Evolutionary conservation across 768 basidiomycete genomes (phyloP), one percentile per base, ranked within the genome.

Genomic region (Pleurotus eryngii): DNA sequence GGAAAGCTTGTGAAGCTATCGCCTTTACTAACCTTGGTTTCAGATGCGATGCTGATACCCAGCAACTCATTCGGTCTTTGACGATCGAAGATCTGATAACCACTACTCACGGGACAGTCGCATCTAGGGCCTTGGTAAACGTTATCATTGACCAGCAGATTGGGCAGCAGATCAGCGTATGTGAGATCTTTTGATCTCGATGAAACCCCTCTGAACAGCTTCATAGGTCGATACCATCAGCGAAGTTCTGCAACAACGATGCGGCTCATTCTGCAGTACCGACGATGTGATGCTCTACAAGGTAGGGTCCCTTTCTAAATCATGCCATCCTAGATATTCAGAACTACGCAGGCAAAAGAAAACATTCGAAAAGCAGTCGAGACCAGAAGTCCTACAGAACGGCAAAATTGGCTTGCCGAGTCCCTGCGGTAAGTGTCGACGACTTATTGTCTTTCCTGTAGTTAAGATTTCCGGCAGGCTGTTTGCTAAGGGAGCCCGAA

Each of bases 211-310:
- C 51, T 59, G 40, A 60, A 51, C 59, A 51, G 62, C 58, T n/a
- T 12, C 58, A 26, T 58, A 96, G 95, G 92, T 99, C 61, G 97
- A 99, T 70, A 91, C 94, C 5, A 91, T 99, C 70, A 96, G 93
- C 68, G 95, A 98, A 65, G 86, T 95, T 43, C 74, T 99, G 39
- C 96, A 98, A 67, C 87, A 91, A 64, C 81, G 94, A 68, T 99
- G 97, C 63, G 95, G 96, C 2, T 92, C 95, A 12, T 98, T 98
- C 81, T 98, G 95, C 71, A 95, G 95, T 63, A 89, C 95, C 2
- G 97, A 98, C 66, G 97, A 99, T 72, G 97, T 99, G 45, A 91
- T 97, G 81, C 72, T 97, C 26, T 98, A 98, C 77, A 99, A 99
- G 79, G 94, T 86, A 63, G 57, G 73, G 60, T 37, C 56, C 45